Evolutionary conservation across 306 rosid species (phyloP), one percentile per base, ranked within the genome.

Genomic region (Dryas octopetala): DNA sequence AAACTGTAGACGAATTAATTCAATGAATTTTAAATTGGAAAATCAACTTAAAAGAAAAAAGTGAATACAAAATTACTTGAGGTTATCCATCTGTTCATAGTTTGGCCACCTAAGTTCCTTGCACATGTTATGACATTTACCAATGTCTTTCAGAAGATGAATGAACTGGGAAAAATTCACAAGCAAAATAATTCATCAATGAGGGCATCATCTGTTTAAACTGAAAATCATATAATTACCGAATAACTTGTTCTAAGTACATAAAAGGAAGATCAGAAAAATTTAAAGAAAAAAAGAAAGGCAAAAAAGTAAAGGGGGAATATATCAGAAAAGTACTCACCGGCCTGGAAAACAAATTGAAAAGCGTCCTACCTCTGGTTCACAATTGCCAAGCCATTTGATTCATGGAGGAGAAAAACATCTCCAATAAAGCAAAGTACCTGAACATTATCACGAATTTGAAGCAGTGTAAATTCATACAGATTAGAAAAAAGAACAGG

Each of bases 391-490:
- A 94, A 81, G 81, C 98, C 95, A 63, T 94, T 94, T 71, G 97
- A 90, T 68, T 94, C 98, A 65, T 94, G 97, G 67, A 94, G 88
- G 58, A 91, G 86, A 76, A 97, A 94, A 76, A 94, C 89, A 83
- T 94, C 98, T 76, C 98, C 98, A 80, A 94, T 67, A 48, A 94
- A 79, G 78, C 96, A 94, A 51, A 90, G 71, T 52, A 91, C 98
- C 98, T 94, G 83, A 19, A 86, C 58, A 62, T 19, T 68, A 73
- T 70, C 68, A 44, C 28, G 51, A 80, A 77, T 11, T 19, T 68
- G 76, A 78, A 76, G 66, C 32, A 73, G 38, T 51, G 68, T 52
- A 58, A 73, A 15, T 68, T 54, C 32, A 57, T 62, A 15, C 43
- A 73, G 66, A 51, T 23, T 48, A 80, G 23, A n/a, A 19, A 19